Evolutionary conservation across 768 basidiomycete genomes (phyloP), one percentile per base, ranked within the genome.

Genomic region (Leccinellum luteum): DNA sequence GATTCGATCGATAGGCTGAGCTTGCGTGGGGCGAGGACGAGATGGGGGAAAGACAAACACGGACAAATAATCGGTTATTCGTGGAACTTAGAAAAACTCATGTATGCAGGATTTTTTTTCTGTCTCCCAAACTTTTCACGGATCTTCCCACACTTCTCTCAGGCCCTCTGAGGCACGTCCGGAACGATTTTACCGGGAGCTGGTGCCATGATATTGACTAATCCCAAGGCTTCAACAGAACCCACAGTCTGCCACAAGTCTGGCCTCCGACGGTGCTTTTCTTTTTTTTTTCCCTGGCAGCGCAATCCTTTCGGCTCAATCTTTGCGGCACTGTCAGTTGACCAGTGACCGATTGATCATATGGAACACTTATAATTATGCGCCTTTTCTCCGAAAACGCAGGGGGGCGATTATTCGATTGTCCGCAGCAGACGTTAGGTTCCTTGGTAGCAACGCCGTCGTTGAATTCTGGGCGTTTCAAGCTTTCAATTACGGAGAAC

Each of bases 31-130:
- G 48, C 10, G 43, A 2, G 25, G 28, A 32, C 38, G 32, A n/a
- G 31, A 38, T 44, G 48, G 51, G 21, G 32, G 5, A 28, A 17
- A 19, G 19, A 13, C 59, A 70, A 72, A 74, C 28, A 71, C 5
- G 8, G 23, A 14, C 65, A 73, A 74, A 74, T 27, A 72, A 48
- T 14, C 6, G 6, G 32, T 35, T 19, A 43, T 19, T 19, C n/a
- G 3, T 12, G 19, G 19, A 43, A 43, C 41, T 21, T 43, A 21
- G 19, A 38, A 41, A 41, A 17, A n/a, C 25, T 28, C 6, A 28
- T 4, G 28, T 6, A 28, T 38, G n/a, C n/a, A 43, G 12, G 41
- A 8, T 41, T 43, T 43, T 41, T 43, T 43, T 15, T 19, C 41
- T 10, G 38, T 41, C 38, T 17, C 17, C n/a, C 9, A 41, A 41